Percentiles rank a stretch among this genome's conserved stretches.
Evolutionary conservation across 805 yeast species (phyloP).

Genomic region (Suhomyces prunicola): DNA sequence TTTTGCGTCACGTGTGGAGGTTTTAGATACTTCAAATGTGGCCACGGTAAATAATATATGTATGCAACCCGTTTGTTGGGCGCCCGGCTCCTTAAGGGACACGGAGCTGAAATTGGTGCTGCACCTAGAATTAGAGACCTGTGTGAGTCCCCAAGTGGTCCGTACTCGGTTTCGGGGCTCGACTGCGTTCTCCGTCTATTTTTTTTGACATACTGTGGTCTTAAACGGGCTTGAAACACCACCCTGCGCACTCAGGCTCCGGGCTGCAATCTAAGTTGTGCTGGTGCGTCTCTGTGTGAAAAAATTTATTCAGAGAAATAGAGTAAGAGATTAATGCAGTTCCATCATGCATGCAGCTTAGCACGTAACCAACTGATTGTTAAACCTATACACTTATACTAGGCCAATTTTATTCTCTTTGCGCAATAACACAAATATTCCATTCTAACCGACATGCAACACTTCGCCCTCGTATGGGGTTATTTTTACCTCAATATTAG

Average conservation of each 20-base stretch:
- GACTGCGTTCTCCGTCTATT: neutral
- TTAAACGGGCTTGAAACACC: slow-evolving; percentile 1
- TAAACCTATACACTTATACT: neutral
- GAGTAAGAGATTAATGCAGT: neutral
- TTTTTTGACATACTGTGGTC: slow-evolving; percentile 1
- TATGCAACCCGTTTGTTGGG: neutral
- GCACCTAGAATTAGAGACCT: neutral
- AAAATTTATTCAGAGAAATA: neutral
- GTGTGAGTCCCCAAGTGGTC: neutral
- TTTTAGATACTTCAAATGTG: neutral
- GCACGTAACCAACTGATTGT: neutral
- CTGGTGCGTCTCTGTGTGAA: neutral
- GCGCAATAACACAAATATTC: neutral
- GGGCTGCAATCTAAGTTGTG: neutral
- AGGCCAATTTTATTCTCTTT: neutral
- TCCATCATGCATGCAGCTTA: neutral
- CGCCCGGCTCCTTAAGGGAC: neutral
- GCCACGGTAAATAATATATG: neutral
- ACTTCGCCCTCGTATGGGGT: neutral
- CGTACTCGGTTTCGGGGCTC: neutral
- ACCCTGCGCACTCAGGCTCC: neutral
- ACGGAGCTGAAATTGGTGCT: neutral
- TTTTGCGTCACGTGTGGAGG: neutral
- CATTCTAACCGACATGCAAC: slow-evolving; percentile 2
- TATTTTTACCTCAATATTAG: slow-evolving; percentile 1